Evolutionary conservation across 1,139 yeast genomes (phyloP).

Genomic region (Taiozyma sp.): DNA sequence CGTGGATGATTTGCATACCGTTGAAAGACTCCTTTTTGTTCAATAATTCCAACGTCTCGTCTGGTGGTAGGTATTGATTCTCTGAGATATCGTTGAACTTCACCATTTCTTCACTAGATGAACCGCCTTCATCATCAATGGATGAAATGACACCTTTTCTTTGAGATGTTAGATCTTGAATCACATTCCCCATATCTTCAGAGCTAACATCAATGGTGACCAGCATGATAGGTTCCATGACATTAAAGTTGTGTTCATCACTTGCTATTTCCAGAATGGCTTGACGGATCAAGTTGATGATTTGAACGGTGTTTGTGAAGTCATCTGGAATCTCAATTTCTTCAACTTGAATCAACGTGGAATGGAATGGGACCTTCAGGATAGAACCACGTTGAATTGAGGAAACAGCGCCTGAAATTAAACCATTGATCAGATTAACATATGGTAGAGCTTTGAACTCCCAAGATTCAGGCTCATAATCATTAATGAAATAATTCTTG

Average conservation of each 20-base stretch:
- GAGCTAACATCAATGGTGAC: slow-evolving; percentile 66
- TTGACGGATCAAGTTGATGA: slow-evolving; percentile 42
- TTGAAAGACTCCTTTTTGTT: slow-evolving; percentile 28
- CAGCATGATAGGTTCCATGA: slow-evolving; percentile 87
- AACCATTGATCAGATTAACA: slow-evolving; percentile 45
- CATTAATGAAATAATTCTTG: slow-evolving; percentile 29
- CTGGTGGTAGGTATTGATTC: slow-evolving; percentile 53
- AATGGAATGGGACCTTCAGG: slow-evolving; percentile 57
- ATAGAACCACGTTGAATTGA: slow-evolving; percentile 64
- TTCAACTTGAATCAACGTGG: slow-evolving; percentile 49
- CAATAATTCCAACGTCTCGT: slow-evolving; percentile 34
- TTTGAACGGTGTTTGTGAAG: slow-evolving; percentile 33
- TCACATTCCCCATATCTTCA: slow-evolving; percentile 74
- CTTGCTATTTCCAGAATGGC: slow-evolving; percentile 38
- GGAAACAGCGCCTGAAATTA: slow-evolving; percentile 60
- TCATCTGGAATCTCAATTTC: slow-evolving; percentile 56
- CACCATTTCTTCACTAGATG: slow-evolving; percentile 32
- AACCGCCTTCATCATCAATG: slow-evolving; percentile 56
- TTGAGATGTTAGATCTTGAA: slow-evolving; percentile 72
- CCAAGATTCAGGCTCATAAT: slow-evolving; percentile 25
- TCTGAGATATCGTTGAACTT: slow-evolving; percentile 52
- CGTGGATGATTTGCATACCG: slow-evolving; percentile 50
- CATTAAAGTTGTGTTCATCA: slow-evolving; percentile 33
- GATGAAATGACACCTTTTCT: slow-evolving; percentile 66
- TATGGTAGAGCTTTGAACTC: slow-evolving; percentile 40